phyloP scores from a whole-genome alignment of 1,139 yeast species.

The Lodderomyces metapsilosis region DNA sequence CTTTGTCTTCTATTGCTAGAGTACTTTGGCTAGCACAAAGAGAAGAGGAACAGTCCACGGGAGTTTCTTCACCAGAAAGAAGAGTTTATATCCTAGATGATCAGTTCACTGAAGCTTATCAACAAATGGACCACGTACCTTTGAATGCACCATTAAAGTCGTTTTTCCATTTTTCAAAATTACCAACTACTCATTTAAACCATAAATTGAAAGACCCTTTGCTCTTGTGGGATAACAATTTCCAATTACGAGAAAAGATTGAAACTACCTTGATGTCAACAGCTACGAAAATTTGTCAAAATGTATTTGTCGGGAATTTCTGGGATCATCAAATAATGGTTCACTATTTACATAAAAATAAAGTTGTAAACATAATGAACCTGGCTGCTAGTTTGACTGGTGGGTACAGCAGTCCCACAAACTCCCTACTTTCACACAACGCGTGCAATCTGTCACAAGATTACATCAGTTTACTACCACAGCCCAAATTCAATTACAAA shows the following conservation, averaged over 20 bases:
- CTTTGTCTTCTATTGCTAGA: conserved; percentile 45
- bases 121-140: background rate
- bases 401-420: conserved; percentile 47
- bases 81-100: conserved; percentile 19
- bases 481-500: conserved; percentile 37
- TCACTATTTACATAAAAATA: conserved; percentile 21
- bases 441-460: conserved; percentile 2
- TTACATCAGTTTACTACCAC: conserved; percentile 28
- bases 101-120: conserved; percentile 2
- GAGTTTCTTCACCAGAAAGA: conserved; percentile 9
- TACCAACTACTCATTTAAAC: conserved; percentile 6
- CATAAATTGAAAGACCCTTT: conserved; percentile 7
- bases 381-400: conserved; percentile 24
- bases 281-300: conserved; percentile 57
- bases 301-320: conserved; percentile 80
- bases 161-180: conserved; percentile 10
- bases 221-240: conserved; percentile 65
- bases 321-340: conserved; percentile 46
- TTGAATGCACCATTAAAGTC: conserved; percentile 7
- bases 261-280: conserved; percentile 84
- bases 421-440: conserved; percentile 15
- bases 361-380: background rate
- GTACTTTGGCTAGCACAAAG: conserved; percentile 55
- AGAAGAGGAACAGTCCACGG: conserved; percentile 21
- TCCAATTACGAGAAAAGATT: conserved; percentile 68